Conservation (phyloP, 1,139 yeast genomes). For the Yamadazyma blattariae region DNA sequence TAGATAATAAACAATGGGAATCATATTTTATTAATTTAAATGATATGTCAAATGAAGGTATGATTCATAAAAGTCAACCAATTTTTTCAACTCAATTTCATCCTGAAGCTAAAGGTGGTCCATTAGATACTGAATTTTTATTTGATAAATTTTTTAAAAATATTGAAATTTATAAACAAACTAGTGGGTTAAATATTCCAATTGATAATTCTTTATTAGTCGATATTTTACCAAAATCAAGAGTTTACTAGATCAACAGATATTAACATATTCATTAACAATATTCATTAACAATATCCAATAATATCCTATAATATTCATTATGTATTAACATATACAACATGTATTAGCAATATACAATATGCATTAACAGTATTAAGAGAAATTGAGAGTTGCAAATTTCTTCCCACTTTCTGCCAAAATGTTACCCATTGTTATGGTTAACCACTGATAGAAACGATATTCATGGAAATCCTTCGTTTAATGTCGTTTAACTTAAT, state of each 20-base stretch:
- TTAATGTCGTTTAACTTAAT: too few species aligned
- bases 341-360: too few species aligned
- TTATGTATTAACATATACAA: too few species aligned
- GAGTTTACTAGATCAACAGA: slow-evolving; percentile 43
- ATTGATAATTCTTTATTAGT: slow-evolving; percentile 60
- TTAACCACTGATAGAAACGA: too few species aligned
- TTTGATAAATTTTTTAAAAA: slow-evolving; percentile 85
- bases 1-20: slow-evolving; percentile 79
- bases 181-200: slow-evolving; percentile 43
- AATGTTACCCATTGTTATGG: too few species aligned
- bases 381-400: too few species aligned
- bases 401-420: too few species aligned
- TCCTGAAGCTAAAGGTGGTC: slow-evolving; percentile 99
- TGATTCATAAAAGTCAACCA: slow-evolving; percentile 83
- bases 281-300: too few species aligned
- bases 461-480: too few species aligned
- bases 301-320: too few species aligned
- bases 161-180: slow-evolving; percentile 55
- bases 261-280: too few species aligned
- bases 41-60: slow-evolving; percentile 95
- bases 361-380: too few species aligned
- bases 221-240: slow-evolving; percentile 80
- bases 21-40: slow-evolving; percentile 85
- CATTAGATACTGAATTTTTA: slow-evolving; percentile 83
- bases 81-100: slow-evolving; percentile 96